These are phyloP conservation scores for Kuraishia ogatae DNA, from an alignment of 805 yeast genomes.

Conservation along the genomic window DNA sequence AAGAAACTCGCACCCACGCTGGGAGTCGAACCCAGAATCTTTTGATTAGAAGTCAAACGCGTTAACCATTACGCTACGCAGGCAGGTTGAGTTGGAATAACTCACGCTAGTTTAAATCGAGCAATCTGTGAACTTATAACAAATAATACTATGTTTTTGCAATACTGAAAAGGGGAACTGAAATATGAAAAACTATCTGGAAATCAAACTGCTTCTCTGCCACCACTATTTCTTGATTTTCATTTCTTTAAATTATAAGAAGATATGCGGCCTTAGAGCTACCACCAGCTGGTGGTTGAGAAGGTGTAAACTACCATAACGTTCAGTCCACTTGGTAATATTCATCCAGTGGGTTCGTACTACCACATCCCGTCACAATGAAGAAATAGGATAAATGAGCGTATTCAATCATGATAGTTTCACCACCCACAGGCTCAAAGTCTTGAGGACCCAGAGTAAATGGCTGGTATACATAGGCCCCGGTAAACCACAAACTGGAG, in stretches of 20 bases:
- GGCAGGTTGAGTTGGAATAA: slow-evolving; percentile 1
- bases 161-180: too few species aligned
- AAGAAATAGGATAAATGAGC: background rate
- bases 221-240: too few species aligned
- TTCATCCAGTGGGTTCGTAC: background rate
- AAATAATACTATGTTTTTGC: too few species aligned
- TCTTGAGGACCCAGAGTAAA: background rate
- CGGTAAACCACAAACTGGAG: background rate
- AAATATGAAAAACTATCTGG: too few species aligned
- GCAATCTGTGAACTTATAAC: background rate
- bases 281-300: too few species aligned
- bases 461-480: background rate
- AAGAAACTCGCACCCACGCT: slow-evolving; percentile 24
- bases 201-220: too few species aligned
- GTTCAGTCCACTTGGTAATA: background rate
- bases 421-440: background rate
- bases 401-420: background rate
- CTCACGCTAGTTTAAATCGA: background rate
- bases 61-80: slow-evolving; percentile 56
- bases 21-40: slow-evolving; percentile 61
- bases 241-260: too few species aligned
- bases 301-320: too few species aligned
- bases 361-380: background rate
- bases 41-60: slow-evolving; percentile 62
- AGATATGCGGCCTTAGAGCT: too few species aligned